These are phyloP conservation scores for Penicillium sp. DNA, from an alignment of 2,329 filamentous ascomycete genomes.

Conservation along the genomic window DNA sequence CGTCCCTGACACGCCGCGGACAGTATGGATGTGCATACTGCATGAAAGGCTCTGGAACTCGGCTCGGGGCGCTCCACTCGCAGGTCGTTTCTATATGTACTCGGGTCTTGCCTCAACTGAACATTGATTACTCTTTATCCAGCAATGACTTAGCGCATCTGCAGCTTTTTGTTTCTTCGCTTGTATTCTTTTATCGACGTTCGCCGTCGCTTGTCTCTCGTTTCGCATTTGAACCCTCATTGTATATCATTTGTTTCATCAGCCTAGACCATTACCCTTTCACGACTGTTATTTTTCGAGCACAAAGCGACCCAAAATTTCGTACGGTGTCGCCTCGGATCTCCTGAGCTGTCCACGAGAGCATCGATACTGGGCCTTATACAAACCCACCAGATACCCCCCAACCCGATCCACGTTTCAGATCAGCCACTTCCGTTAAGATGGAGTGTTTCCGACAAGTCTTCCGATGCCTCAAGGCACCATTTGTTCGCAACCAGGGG, in stretches of 20 bases:
- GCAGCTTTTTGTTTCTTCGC: constrained; percentile 18
- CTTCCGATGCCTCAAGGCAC: constrained; percentile 38
- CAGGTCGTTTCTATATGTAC: constrained; percentile 26
- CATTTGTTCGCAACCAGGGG: constrained; percentile 36
- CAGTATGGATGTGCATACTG: constrained; percentile 34
- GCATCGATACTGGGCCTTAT: constrained; percentile 11
- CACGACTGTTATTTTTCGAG: constrained; percentile 13
- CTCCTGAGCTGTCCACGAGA: not conserved
- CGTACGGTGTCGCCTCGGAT: not conserved
- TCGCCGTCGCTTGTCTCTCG: constrained; percentile 25
- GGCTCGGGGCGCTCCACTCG: constrained; percentile 9
- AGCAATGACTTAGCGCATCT: constrained; percentile 36
- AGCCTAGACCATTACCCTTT: constrained; percentile 18
- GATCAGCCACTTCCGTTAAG: constrained; percentile 6
- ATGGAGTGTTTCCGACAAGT: constrained; percentile 46
- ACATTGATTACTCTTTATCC: constrained; percentile 10
- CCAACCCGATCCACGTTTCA: not conserved
- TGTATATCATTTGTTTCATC: constrained; percentile 25
- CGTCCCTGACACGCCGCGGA: constrained; percentile 26
- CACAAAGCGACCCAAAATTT: constrained; percentile 6
- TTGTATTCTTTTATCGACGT: constrained; percentile 21
- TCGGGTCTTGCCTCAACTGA: constrained; percentile 13
- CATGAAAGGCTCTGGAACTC: constrained; percentile 20
- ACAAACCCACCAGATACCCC: constrained; percentile 4
- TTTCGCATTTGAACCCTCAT: constrained; percentile 31